Conservation (phyloP, 192 early-diverging fungal species). For the Gamsiella multidivaricata region DNA sequence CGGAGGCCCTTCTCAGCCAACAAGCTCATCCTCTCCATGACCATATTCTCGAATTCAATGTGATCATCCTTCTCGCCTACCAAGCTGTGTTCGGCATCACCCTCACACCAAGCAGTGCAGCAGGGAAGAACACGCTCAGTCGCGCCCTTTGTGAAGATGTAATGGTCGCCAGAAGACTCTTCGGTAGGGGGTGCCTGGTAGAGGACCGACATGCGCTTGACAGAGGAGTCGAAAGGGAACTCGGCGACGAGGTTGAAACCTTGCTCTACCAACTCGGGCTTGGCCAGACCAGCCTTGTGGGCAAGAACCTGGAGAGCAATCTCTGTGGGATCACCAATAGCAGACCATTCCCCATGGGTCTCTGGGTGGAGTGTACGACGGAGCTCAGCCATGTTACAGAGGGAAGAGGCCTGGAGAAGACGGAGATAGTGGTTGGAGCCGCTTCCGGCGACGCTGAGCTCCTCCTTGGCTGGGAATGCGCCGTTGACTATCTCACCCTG, state of each 20-base stretch:
- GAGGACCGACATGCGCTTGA: constrained; percentile 93
- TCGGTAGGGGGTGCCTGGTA: constrained; percentile 54
- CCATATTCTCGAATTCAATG: constrained; percentile 76
- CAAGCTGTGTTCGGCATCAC: constrained; percentile 39
- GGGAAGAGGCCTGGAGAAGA: constrained; percentile 69
- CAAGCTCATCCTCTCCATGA: constrained; percentile 72
- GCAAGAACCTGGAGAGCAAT: constrained; percentile 91
- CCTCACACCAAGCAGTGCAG: constrained; percentile 69
- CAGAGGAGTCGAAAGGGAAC: constrained; percentile 74
- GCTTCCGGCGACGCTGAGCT: constrained; percentile 35
- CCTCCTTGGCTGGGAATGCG: constrained; percentile 23
- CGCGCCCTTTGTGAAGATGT: constrained; percentile 89
- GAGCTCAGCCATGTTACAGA: constrained; percentile 89
- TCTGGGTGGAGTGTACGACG: constrained; percentile 62
- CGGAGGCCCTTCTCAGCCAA: constrained; percentile 59
- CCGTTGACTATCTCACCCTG: constrained; percentile 44
- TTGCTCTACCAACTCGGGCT: constrained; percentile 67
- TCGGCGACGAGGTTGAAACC: constrained; percentile 50
- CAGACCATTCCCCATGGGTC: constrained; percentile 74
- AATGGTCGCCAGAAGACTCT: constrained; percentile 28
- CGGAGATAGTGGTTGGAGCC: constrained; percentile 58
- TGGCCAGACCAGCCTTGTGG: constrained; percentile 79
- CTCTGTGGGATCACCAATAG: constrained; percentile 93
- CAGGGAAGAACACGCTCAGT: constrained; percentile 88
- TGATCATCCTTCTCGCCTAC: constrained; percentile 50